These are phyloP conservation scores for Daldinia concentrica DNA, from an alignment of 495 filamentous ascomycete genomes.

Conservation along the genomic window DNA sequence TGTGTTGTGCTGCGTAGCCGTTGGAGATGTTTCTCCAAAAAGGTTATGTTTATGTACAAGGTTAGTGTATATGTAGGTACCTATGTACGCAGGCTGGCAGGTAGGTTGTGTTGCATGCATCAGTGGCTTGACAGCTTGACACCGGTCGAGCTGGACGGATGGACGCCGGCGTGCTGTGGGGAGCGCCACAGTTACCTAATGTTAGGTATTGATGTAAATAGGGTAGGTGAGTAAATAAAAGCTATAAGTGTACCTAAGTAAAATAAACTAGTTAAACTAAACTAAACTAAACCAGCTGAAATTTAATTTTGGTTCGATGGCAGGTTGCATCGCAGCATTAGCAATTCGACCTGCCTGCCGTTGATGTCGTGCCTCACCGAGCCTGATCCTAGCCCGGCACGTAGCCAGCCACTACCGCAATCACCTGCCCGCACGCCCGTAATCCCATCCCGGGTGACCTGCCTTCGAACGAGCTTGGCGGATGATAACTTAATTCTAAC, in stretches of 20 bases:
- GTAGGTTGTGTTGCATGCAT: not conserved
- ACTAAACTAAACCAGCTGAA: not conserved
- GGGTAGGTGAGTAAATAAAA: not conserved
- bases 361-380: not conserved
- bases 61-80: too few relatives aligned
- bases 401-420: not conserved
- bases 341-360: not conserved
- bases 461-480: slow-evolving; percentile 1
- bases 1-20: not conserved
- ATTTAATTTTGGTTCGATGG: not conserved
- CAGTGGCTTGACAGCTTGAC: too few relatives aligned
- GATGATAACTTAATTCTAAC: slow-evolving; percentile 38
- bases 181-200: not conserved
- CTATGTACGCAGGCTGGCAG: not conserved
- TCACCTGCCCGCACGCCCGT: slow-evolving; percentile 21
- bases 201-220: not conserved
- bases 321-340: not conserved
- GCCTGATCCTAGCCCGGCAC: not conserved
- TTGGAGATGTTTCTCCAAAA: not conserved
- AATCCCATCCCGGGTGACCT: slow-evolving; percentile 19
- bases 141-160: too few relatives aligned
- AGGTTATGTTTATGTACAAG: too few relatives aligned
- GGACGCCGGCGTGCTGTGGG: not conserved
- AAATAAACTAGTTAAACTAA: too few relatives aligned
- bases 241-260: not conserved